Percentiles rank a stretch among this genome's conserved stretches.
Evolutionary conservation across 2,329 filamentous ascomycete genomes (phyloP).

Genomic region (Venturia oleaginea): DNA sequence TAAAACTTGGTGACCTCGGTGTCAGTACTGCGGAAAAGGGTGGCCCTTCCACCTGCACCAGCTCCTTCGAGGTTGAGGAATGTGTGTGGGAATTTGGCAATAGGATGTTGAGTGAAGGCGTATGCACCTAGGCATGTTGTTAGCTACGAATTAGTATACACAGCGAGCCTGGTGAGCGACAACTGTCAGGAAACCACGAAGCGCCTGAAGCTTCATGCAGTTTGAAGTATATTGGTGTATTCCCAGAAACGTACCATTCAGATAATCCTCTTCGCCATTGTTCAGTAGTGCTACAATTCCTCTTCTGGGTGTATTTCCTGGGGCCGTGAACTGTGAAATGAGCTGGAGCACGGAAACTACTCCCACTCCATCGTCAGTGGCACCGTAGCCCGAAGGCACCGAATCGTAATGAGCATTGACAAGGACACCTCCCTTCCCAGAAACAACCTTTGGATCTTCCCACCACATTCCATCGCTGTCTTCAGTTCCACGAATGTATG

Average conservation of each 20-base stretch:
- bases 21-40: conserved; percentile 81
- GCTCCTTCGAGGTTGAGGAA: conserved; percentile 95
- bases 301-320: conserved; percentile 62
- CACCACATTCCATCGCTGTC: conserved; percentile 70
- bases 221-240: background rate
- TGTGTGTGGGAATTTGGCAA: conserved; percentile 70
- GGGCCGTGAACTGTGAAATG: conserved; percentile 72
- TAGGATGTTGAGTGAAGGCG: conserved; percentile 73
- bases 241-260: conserved; percentile 54
- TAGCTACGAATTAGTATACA: background rate
- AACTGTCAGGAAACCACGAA: background rate
- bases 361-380: conserved; percentile 88
- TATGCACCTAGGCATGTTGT: conserved; percentile 41
- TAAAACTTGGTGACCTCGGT: conserved; percentile 78
- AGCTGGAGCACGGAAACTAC: conserved; percentile 81
- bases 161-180: background rate
- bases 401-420: conserved; percentile 95
- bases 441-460: conserved; percentile 39
- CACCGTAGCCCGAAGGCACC: conserved; percentile 84
- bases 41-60: conserved; percentile 80
- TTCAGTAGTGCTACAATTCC: conserved; percentile 83
- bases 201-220: background rate
- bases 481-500: conserved; percentile 77
- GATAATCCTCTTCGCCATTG: conserved; percentile 89
- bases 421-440: conserved; percentile 61